Base-by-base conservation (phyloP, 1,139 yeast species). In the Keqinozyma sinolaborantium region DNA sequence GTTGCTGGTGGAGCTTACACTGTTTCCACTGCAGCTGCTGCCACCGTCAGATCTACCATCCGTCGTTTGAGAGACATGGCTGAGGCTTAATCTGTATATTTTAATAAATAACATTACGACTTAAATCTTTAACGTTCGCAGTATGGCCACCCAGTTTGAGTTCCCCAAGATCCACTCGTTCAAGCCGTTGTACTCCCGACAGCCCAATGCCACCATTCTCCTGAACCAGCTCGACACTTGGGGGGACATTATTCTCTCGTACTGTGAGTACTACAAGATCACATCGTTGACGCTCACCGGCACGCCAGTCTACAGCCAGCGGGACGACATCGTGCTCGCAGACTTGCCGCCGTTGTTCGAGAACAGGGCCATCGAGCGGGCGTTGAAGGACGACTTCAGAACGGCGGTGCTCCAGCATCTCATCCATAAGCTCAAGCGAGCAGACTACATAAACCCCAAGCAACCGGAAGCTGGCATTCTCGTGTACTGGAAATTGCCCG, bases 1-100 rank as follows among this genome's bases (percentile, higher is more conserved):
- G 87, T 92, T 65, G 98, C 99, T 59, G 99, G 99, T 71, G 99
- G 98, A 82, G 99, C 99, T 74, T 94, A 94, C 92, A 81, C 97
- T 61, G 92, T 92, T 53, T 83, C 95, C 64, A 90, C 97, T 59
- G 94, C 97, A 65, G 97, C 98, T 69, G 99, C 98, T 65, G 95
- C 97, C 73, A 94, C 98, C 59, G 97, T 90, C 72, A 90, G 99
- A 84, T 90, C 98, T 52, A 92, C 98, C 73, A 92, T 94, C 79
- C 92, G 98, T 82, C 95, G 99, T 84, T 86, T 94, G 77, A 88
- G 99, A 83, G 99, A 94, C 69, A 73, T 94, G 80, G 97, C 95
- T 76, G 98, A 94, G 78, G 98, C 95, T 68, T 94, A 88, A 62
- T 48, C 49, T 30, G 29, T 35, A 26, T 18, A 18, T 18, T 18